Evolutionary conservation across 2,329 filamentous ascomycete species (phyloP).

Genomic region (Aspergillus hortae): DNA sequence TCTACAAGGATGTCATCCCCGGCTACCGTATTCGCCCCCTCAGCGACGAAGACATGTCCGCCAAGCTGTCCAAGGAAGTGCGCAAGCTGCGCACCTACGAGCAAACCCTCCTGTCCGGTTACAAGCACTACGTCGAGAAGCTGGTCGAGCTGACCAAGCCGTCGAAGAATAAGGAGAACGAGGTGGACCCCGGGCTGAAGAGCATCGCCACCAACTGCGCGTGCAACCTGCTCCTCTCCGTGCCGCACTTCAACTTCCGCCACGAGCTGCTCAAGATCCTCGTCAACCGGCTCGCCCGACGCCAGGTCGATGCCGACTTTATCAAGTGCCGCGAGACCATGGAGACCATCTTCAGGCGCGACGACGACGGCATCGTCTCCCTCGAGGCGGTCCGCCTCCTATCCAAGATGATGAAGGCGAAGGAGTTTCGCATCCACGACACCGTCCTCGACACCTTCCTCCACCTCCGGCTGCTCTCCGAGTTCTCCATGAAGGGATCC

Average conservation of each 20-base stretch:
- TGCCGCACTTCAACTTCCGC: slow-evolving; percentile 97
- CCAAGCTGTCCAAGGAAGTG: slow-evolving; percentile 89
- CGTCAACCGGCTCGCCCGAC: slow-evolving; percentile 74
- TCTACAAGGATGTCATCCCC: slow-evolving; percentile 95
- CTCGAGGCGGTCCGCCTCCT: slow-evolving; percentile 44
- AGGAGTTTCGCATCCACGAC: slow-evolving; percentile 78
- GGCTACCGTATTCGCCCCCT: slow-evolving; percentile 90
- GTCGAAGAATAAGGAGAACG: slow-evolving; percentile 36
- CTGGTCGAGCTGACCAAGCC: slow-evolving; percentile 65
- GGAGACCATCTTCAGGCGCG: slow-evolving; percentile 72
- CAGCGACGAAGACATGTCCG: slow-evolving; percentile 67
- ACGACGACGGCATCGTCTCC: slow-evolving; percentile 21
- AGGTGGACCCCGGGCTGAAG: slow-evolving; percentile 49
- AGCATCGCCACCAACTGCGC: slow-evolving; percentile 81
- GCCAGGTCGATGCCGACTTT: slow-evolving; percentile 70
- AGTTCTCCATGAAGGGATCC: slow-evolving; percentile 82
- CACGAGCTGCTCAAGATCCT: slow-evolving; percentile 82
- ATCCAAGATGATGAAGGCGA: slow-evolving; percentile 91
- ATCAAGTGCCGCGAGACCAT: slow-evolving; percentile 73
- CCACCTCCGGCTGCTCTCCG: slow-evolving; percentile 79
- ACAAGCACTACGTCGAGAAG: slow-evolving; percentile 78
- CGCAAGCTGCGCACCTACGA: slow-evolving; percentile 78
- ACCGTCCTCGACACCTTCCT: slow-evolving; percentile 86
- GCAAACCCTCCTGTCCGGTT: slow-evolving; percentile 78
- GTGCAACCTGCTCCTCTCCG: slow-evolving; percentile 72